Base-by-base conservation (phyloP, 2,329 filamentous ascomycete genomes). In the Bipolaris zeicola region DNA sequence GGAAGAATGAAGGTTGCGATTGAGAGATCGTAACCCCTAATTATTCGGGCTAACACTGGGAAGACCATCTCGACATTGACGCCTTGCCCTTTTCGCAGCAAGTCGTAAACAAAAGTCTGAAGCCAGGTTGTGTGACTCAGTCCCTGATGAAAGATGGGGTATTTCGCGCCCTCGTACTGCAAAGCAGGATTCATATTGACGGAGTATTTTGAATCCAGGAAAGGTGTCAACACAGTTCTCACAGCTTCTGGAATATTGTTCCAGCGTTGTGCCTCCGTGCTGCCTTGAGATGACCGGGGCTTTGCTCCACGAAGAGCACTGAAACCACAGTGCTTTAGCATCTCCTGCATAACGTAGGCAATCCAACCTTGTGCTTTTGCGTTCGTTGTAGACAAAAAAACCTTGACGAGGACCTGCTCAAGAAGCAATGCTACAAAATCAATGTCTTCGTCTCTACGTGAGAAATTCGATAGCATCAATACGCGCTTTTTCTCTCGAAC, bases 341-440 rank as follows among this genome's bases (percentile, higher is more conserved):
- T 83, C 67, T 96, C 89, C 75, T 99, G 95, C 87, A 99, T 97
- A 1, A 89, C 91, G 76, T 90, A 99, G 1, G 94, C 94, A 16
- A 99, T 82, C 71, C 96, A 96, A 0, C 92, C 93, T 74, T 98
- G 95, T 5, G 92, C 84, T 62, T 87, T 88, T 2, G 92, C 90
- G 72, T 97, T 96, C 0, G 90, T 95, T 1, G 91, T 90, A 1
- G 94, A 96, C 41, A 96, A 81, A 70, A 99, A 99, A 0, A 93
- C 89, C 58, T 93, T 92, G 24, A 98, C 92, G 10, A 99, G 80
- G 6, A 96, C 89, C 70, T 96, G 85, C 68, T 96, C 89, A 14
- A 99, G 82, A 44, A 96, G 82, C 67, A 93, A 92, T 38, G 95
- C 82, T 6, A 92, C 86, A 75, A 98, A 99, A 60, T 95, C 87